Base-by-base conservation (phyloP, 2,329 filamentous ascomycete genomes). In the Plectosphaerella cucumerina region DNA sequence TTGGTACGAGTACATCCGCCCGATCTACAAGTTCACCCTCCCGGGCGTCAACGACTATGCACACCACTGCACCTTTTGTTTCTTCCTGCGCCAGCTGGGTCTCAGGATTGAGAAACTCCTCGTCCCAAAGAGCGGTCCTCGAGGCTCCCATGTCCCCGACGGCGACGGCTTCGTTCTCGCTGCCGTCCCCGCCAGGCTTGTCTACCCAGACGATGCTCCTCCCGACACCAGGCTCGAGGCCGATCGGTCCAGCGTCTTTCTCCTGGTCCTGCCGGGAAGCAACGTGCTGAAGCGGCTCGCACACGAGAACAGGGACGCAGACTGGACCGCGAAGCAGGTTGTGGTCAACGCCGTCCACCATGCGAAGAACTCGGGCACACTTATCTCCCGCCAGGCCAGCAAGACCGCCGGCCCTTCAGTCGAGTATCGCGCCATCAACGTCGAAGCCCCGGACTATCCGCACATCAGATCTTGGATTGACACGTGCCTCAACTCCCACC, bases 1-100 rank as follows among this genome's bases (percentile, higher is more conserved):
- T 18, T 51, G 50, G 50, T 43, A 22, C n/a, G 17, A 21, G 15
- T 51, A 49, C 22, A 45, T 49, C 22, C 50, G 43, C 12, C 50
- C 48, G 18, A 26, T 44, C 34, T 39, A 26, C 14, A 31, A 44
- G 20, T 51, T 33, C 37, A 45, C 31, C 17, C 50, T 41, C 5
- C 39, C 48, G 17, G 11, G 41, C 3, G 10, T 51, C 1, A 15
- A 17, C 17, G 37, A 41, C 11, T 49, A 51, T 12, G 17, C 41
- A 6, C 46, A 33, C 10, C 35, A 41, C 46, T 37, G 48, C 1
- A 44, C 43, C 22, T 44, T 39, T 12, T 48, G 50, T 11, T 49
- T 41, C 14, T 44, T 44, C 31, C 47, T 51, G 17, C 49, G 41
- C 23, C 44, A 49, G 12, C 10, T 51, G 6, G 41, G 43, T 14